A percentile compares a stretch with the other conserved stretches of the same genome.
phyloP scores from a whole-genome alignment of 768 basidiomycete genomes.

The Favolaschia claudopus region DNA sequence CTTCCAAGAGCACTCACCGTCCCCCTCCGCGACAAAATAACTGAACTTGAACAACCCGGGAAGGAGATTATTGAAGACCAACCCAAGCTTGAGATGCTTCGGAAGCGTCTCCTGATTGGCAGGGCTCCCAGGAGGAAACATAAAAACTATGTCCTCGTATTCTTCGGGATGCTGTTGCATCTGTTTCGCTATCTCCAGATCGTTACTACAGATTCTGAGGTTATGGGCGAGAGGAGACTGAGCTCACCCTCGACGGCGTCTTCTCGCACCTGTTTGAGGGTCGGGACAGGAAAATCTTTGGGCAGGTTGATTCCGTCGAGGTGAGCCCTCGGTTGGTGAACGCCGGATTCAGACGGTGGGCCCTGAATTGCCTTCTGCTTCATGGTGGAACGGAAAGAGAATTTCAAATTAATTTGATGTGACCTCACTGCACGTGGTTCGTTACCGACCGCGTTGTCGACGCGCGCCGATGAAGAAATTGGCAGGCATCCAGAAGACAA shows the following conservation, averaged over 20 bases:
- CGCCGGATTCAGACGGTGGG: neutral
- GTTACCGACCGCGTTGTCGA: too few species aligned
- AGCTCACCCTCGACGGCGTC: slow-evolving; percentile 6
- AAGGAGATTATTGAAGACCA: slow-evolving; percentile 11
- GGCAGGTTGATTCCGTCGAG: neutral
- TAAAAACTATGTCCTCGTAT: slow-evolving; percentile 4
- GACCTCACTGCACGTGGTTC: too few species aligned
- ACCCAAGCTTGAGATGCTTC: neutral
- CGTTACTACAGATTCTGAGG: neutral
- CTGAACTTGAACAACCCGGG: slow-evolving; percentile 28
- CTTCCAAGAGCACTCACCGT: slow-evolving; percentile 14
- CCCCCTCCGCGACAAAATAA: slow-evolving; percentile 25
- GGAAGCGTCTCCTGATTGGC: slow-evolving; percentile 2
- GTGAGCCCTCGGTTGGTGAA: neutral
- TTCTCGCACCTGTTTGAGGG: neutral
- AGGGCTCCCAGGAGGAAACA: neutral
- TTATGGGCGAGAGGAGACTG: too few species aligned
- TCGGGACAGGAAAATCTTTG: neutral
- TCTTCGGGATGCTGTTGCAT: slow-evolving; percentile 4
- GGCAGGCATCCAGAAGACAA: too few species aligned
- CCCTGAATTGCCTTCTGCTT: neutral
- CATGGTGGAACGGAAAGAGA: neutral
- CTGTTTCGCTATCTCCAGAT: slow-evolving; percentile 1
- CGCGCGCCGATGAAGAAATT: too few species aligned
- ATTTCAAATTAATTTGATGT: too few species aligned